Conservation (phyloP, 2,329 filamentous ascomycete genomes). For the Ascomycota sp. region DNA sequence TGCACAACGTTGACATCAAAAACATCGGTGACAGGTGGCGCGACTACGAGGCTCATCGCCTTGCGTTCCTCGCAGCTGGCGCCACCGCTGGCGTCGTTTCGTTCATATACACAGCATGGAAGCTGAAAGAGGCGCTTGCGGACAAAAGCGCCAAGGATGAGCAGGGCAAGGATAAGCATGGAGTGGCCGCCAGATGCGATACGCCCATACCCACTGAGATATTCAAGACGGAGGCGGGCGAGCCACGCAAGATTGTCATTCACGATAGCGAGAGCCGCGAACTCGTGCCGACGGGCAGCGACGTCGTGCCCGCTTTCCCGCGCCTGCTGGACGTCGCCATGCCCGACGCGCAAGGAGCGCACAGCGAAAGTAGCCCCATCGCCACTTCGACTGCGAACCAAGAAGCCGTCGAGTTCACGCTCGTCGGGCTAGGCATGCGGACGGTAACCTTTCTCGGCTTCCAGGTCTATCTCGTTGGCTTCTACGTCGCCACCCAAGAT, state of each 20-base stretch:
- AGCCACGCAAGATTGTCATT: slow-evolving; percentile 35
- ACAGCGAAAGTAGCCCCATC: slow-evolving; percentile 9
- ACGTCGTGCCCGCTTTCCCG: slow-evolving; percentile 61
- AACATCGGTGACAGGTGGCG: slow-evolving; percentile 23
- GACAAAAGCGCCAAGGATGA: slow-evolving; percentile 13
- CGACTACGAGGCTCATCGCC: slow-evolving; percentile 29
- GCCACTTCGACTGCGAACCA: slow-evolving; percentile 17
- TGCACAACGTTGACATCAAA: slow-evolving; percentile 29
- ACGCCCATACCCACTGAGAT: slow-evolving; percentile 19
- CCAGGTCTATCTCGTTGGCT: slow-evolving; percentile 84
- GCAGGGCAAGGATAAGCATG: slow-evolving; percentile 10
- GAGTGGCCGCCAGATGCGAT: slow-evolving; percentile 22
- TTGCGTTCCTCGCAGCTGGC: slow-evolving; percentile 29
- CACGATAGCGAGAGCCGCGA: slow-evolving; percentile 51
- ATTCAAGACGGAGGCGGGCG: slow-evolving; percentile 27
- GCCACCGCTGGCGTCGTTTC: slow-evolving; percentile 27
- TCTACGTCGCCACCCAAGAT: slow-evolving; percentile 74
- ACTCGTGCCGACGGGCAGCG: slow-evolving; percentile 63
- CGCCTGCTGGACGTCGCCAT: slow-evolving; percentile 44
- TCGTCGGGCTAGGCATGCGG: slow-evolving; percentile 72
- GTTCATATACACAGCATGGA: slow-evolving; percentile 29
- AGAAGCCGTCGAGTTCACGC: slow-evolving; percentile 51
- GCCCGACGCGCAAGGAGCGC: slow-evolving; percentile 6
- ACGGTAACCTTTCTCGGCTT: slow-evolving; percentile 79
- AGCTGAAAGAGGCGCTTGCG: slow-evolving; percentile 23